phyloP scores from a whole-genome alignment of 805 yeast genomes.

The Candida stauntonica region DNA sequence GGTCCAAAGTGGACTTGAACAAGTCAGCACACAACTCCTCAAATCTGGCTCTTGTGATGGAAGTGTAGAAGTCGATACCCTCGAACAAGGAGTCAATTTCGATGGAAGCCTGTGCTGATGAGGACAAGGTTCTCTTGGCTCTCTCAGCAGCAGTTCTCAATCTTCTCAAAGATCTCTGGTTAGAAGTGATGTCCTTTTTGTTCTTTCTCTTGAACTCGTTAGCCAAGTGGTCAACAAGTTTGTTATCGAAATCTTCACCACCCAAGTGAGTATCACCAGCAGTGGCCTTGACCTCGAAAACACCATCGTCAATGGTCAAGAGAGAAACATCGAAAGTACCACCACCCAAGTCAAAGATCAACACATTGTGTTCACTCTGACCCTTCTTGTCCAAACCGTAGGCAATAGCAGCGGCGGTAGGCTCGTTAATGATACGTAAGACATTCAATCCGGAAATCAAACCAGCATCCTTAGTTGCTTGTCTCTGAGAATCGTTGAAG shows the following conservation, averaged over 20 bases:
- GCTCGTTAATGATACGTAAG: constrained; percentile 92
- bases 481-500: constrained; percentile 97
- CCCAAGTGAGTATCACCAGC: constrained; percentile 85
- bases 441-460: constrained; percentile 93
- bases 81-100: constrained; percentile 95
- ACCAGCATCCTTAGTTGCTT: constrained; percentile 98
- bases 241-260: constrained; percentile 84
- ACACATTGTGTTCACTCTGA: constrained; percentile 77
- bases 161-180: constrained; percentile 98
- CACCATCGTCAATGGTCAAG: constrained; percentile 73
- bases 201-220: constrained; percentile 97
- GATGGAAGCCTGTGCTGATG: constrained; percentile 93
- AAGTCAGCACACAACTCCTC: constrained; percentile 96
- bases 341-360: constrained; percentile 74
- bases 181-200: constrained; percentile 87
- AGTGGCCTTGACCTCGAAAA: constrained; percentile 77
- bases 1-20: constrained; percentile 92
- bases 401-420: constrained; percentile 98
- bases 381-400: constrained; percentile 77
- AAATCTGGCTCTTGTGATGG: constrained; percentile 97
- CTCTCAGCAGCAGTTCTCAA: constrained; percentile 98
- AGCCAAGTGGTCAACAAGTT: constrained; percentile 90
- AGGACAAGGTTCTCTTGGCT: constrained; percentile 97
- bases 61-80: constrained; percentile 97
- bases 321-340: constrained; percentile 83